These are phyloP conservation scores for Daldinia decipiens DNA, from an alignment of 495 filamentous ascomycete genomes.

Conservation along the genomic window DNA sequence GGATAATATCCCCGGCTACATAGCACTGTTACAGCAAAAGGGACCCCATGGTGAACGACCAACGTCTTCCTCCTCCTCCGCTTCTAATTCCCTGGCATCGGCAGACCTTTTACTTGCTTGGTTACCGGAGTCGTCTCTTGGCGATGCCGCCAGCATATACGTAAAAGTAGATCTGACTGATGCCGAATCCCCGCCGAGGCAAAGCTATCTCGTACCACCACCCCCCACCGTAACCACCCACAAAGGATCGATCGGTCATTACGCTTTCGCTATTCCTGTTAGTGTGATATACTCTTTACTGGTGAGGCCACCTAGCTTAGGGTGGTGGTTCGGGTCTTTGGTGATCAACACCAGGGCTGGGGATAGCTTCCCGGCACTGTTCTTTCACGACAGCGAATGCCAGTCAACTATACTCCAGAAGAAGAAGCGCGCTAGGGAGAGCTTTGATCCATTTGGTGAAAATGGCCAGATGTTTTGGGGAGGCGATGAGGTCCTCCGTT, in stretches of 20 bases:
- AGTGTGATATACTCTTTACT: conserved; percentile 89
- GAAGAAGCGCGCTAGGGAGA: conserved; percentile 81
- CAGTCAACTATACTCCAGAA: conserved; percentile 94
- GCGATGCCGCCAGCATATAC: conserved; percentile 86
- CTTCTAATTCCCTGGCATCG: conserved; percentile 52
- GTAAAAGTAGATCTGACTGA: conserved; percentile 94
- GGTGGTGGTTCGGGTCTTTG: conserved; percentile 97
- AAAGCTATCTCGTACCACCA: conserved; percentile 90
- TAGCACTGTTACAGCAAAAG: conserved; percentile 94
- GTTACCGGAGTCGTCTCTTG: conserved; percentile 90
- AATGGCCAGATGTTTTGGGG: conserved; percentile 94
- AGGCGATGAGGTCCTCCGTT: conserved; percentile 92
- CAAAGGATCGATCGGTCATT: conserved; percentile 76
- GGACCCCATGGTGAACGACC: conserved; percentile 57
- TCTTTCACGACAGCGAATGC: conserved; percentile 97
- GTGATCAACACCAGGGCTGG: conserved; percentile 91
- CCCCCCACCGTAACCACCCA: conserved; percentile 85
- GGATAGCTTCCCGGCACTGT: conserved; percentile 92
- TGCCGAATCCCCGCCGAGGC: conserved; percentile 78
- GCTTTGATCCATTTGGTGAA: conserved; percentile 89
- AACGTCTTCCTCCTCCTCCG: conserved; percentile 63
- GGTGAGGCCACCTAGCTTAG: conserved; percentile 89
- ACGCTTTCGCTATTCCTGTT: conserved; percentile 92
- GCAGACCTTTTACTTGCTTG: conserved; percentile 88
- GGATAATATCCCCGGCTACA: conserved; percentile 97